phyloP scores from a whole-genome alignment of 23 red algal genomes.

The Gracilaria gracilis region DNA sequence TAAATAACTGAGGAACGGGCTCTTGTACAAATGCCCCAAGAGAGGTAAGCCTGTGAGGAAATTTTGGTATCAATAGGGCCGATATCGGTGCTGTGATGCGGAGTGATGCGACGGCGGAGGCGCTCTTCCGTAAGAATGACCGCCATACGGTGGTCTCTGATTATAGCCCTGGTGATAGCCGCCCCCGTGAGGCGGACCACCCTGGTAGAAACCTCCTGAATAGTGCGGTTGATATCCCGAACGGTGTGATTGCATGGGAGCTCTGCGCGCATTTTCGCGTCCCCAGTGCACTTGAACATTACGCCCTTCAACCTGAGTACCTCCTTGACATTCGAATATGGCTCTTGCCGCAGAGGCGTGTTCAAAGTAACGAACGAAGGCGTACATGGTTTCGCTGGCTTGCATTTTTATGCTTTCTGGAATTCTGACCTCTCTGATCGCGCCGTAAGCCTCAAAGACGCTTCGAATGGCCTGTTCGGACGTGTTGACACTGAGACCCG shows the following conservation, averaged over 20 bases:
- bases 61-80: constrained; percentile 55
- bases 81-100: constrained; percentile 54
- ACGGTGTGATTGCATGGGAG: constrained; percentile 3
- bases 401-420: constrained; percentile 78
- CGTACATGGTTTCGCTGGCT: constrained; percentile 81
- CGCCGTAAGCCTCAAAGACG: constrained; percentile 62
- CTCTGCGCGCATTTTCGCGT: constrained; percentile 65
- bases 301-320: constrained; percentile 50
- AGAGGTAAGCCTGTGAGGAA: neutral
- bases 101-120: constrained; percentile 19
- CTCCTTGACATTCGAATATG: constrained; percentile 77
- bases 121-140: constrained; percentile 31
- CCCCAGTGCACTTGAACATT: constrained; percentile 76
- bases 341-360: constrained; percentile 85
- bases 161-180: constrained; percentile 28
- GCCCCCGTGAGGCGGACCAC: neutral
- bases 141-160: constrained; percentile 23
- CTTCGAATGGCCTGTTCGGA: constrained; percentile 54
- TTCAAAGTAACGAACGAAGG: constrained; percentile 83
- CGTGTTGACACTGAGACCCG: constrained; percentile 66
- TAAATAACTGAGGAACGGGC: constrained; percentile 2
- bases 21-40: constrained; percentile 13
- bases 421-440: constrained; percentile 79
- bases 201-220: constrained; percentile 21
- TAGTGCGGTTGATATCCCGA: constrained; percentile 7